Conservation (phyloP, 2,329 filamentous ascomycete genomes). For the Arthrinium puccinioides region DNA sequence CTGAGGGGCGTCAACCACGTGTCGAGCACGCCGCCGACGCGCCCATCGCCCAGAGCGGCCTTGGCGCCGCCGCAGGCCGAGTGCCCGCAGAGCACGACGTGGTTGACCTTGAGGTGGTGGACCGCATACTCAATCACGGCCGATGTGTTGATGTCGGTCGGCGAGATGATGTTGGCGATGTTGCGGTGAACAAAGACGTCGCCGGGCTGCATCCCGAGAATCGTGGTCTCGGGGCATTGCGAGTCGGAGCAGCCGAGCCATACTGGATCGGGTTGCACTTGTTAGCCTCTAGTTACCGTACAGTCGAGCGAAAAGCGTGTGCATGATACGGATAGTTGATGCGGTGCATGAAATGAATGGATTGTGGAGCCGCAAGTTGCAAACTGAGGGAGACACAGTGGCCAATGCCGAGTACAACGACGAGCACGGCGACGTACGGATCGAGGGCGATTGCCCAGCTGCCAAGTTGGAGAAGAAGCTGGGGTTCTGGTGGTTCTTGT, state of each 20-base stretch:
- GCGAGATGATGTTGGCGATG: conserved; percentile 76
- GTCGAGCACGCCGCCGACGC: conserved; percentile 45
- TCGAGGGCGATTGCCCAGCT: conserved; percentile 57
- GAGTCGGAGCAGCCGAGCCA: conserved; percentile 88
- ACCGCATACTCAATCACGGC: conserved; percentile 78
- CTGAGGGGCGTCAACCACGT: conserved; percentile 47
- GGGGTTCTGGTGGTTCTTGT: conserved; percentile 58
- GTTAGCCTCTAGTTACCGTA: no score
- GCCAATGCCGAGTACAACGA: no score
- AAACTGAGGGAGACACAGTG: no score
- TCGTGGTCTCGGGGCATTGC: conserved; percentile 74
- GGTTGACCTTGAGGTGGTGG: conserved; percentile 60
- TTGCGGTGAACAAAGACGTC: conserved; percentile 88
- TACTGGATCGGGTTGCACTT: conserved; percentile 32
- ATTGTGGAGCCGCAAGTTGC: no score
- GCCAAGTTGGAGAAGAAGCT: conserved; percentile 63
- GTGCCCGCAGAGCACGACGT: conserved; percentile 66
- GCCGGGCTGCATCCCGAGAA: conserved; percentile 71
- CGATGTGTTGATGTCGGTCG: conserved; percentile 67
- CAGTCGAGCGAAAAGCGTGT: no score
- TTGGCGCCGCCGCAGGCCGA: conserved; percentile 60
- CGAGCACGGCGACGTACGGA: conserved; percentile 38
- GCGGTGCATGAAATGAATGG: no score
- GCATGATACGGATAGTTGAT: no score
- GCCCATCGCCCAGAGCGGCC: conserved; percentile 42